Evolutionary conservation across 176 grass and related monocot species (phyloP), one percentile per base, ranked within the genome.

Genomic region (Paspalum vaginatum): DNA sequence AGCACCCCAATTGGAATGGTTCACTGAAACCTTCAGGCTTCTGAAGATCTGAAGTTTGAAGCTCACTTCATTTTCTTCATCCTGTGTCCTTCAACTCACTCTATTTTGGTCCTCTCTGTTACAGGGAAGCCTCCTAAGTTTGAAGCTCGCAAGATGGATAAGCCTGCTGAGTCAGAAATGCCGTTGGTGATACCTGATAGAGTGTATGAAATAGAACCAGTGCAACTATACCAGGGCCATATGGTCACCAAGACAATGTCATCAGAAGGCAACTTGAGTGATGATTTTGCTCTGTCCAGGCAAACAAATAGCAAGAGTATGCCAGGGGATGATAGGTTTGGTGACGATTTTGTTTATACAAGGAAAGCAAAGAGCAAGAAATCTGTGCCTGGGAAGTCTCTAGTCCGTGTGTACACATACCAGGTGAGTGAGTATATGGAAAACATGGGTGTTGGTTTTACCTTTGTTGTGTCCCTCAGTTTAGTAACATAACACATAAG

Each of bases 91-190:
- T 86, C 18, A 79, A 43, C 56, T 57, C 59, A 45, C 25, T 25
- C 75, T 70, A 20, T 24, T 79, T 87, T 22, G 45, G 46, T 43
- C 6, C 65, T 81, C 15, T 78, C 38, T 71, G 60, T 65, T 83
- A 78, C 83, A 98, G 95, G 95, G 50, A 98, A 89, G 42, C 45
- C 92, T 85, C 95, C 90, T 47, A 90, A 84, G 65, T 91, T 98
- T 85, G 88, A 95, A 93, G 59, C 81, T 77, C 88, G 95, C 51
- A 89, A 84, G 65, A 85, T 94, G 78, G 52, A 90, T 55, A 86
- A 89, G 72, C 22, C 58, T 9, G 73, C 54, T 0, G 68, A 89
- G 52, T 83, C 81, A 69, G 77, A 69, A 60, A 74, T 27, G 61
- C 70, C 87, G 49, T 54, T 85, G 80, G 65, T 87, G 65, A 37